A percentile compares a stretch with the other conserved stretches of the same genome.
Conservation (phyloP, 1,139 yeast genomes). For the Saccharomyces pastorianus region DNA sequence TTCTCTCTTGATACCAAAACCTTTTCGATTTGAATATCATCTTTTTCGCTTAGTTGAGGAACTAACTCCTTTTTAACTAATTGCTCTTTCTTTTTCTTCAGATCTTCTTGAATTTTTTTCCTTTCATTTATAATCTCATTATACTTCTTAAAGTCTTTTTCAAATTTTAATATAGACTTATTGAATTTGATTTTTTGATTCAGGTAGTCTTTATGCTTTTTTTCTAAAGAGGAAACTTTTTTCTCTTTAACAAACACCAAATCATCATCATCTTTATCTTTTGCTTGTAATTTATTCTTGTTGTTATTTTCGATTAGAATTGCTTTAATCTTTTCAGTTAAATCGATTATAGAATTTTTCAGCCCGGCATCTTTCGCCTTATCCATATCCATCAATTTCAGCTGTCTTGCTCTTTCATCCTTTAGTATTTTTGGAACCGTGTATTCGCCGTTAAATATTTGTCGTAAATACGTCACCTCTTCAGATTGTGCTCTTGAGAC, state of each 20-base stretch:
- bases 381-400: slow-evolving; percentile 19
- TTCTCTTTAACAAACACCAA: slow-evolving; percentile 30
- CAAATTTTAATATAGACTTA: slow-evolving; percentile 25
- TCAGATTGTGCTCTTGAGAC: slow-evolving; percentile 13
- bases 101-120: slow-evolving; percentile 33
- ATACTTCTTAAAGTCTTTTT: slow-evolving; percentile 36
- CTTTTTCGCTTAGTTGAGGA: slow-evolving; percentile 29
- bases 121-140: slow-evolving; percentile 38
- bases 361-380: slow-evolving; percentile 6
- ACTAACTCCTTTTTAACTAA: slow-evolving; percentile 25
- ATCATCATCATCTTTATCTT: slow-evolving; percentile 22
- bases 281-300: slow-evolving; percentile 1
- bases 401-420: slow-evolving; percentile 26
- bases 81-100: slow-evolving; percentile 32
- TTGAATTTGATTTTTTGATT: slow-evolving; percentile 21
- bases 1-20: slow-evolving; percentile 34
- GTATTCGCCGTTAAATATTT: slow-evolving; percentile 32
- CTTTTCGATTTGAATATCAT: slow-evolving; percentile 33
- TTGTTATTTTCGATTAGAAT: slow-evolving; percentile 13
- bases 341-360: slow-evolving; percentile 20
- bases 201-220: slow-evolving; percentile 21
- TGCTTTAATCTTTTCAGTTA: slow-evolving; percentile 25
- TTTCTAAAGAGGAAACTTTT: slow-evolving; percentile 23
- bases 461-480: slow-evolving; percentile 30
- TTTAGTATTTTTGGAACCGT: slow-evolving; percentile 25